phyloP scores from a whole-genome alignment of 2,329 filamentous ascomycete species.

The Orbilia oligospora region DNA sequence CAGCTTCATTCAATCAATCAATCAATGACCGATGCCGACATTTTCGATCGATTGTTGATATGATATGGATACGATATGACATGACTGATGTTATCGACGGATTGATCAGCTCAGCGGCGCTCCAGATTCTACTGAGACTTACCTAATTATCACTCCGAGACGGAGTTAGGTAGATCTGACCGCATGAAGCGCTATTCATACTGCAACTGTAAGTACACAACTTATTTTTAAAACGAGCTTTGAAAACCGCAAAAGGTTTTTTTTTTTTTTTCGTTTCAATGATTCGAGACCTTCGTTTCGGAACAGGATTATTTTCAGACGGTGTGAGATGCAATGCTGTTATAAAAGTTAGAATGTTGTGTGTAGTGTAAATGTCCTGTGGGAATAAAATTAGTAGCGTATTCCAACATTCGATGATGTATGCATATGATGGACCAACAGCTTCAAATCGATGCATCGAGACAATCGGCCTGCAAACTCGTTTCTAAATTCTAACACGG shows the following conservation, averaged over 20 bases:
- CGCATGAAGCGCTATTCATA: neutral
- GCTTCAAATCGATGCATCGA: constrained; percentile 16
- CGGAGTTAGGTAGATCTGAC: neutral
- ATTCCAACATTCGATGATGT: constrained; percentile 14
- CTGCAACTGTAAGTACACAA: too few relatives aligned
- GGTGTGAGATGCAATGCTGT: constrained; percentile 1
- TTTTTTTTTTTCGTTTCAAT: constrained; percentile 13
- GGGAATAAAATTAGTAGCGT: constrained; percentile 24
- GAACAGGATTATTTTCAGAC: constrained; percentile 21
- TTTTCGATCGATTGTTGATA: constrained; percentile 16
- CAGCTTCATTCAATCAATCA: neutral
- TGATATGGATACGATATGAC: constrained; percentile 2
- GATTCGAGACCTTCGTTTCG: constrained; percentile 19
- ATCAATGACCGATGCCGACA: constrained; percentile 10
- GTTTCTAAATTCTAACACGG: constrained; percentile 27
- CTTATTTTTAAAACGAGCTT: constrained; percentile 30
- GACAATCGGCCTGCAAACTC: constrained; percentile 17
- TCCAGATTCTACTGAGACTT: neutral
- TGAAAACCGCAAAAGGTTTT: neutral
- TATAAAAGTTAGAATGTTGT: constrained; percentile 5
- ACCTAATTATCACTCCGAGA: constrained; percentile 5
- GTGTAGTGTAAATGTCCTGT: constrained; percentile 7
- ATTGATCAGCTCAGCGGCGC: neutral
- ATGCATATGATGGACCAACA: neutral
- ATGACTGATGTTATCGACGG: constrained; percentile 19